Conservation (phyloP, 2,329 filamentous ascomycete genomes). For the Cordyceps fumosorosea region DNA sequence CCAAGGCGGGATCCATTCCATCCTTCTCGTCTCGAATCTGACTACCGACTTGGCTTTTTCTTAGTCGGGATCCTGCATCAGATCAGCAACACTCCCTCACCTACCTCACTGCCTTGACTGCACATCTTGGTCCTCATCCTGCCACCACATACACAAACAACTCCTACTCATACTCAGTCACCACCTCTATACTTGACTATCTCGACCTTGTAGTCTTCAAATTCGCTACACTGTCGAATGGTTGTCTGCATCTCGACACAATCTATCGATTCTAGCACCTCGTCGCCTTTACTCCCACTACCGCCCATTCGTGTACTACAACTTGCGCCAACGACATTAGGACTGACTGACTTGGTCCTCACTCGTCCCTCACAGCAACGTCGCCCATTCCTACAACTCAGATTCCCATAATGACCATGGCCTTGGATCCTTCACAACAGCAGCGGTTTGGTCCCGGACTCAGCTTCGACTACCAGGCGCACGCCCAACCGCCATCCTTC, state of each 20-base stretch:
- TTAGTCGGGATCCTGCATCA: slow-evolving; percentile 42
- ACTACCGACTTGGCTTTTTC: slow-evolving; percentile 36
- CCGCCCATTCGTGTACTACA: neutral
- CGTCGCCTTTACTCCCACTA: neutral
- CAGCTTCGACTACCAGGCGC: slow-evolving; percentile 66
- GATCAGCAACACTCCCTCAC: slow-evolving; percentile 37
- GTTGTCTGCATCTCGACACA: neutral
- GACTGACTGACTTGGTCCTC: slow-evolving; percentile 17
- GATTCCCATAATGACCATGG: slow-evolving; percentile 76
- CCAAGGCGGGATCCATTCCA: slow-evolving; percentile 23
- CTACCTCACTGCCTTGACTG: neutral
- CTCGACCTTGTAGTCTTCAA: neutral
- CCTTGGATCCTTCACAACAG: slow-evolving; percentile 84
- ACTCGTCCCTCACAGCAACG: neutral
- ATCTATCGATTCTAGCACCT: neutral
- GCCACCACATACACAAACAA: slow-evolving; percentile 8
- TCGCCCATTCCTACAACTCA: neutral
- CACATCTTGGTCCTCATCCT: slow-evolving; percentile 11
- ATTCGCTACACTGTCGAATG: neutral
- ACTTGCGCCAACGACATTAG: slow-evolving; percentile 12
- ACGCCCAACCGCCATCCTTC: slow-evolving; percentile 61
- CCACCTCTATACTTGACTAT: neutral
- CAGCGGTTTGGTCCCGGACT: slow-evolving; percentile 67
- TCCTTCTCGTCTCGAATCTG: slow-evolving; percentile 24
- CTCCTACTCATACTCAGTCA: too few species aligned